A percentile compares a stretch with the other conserved stretches of the same genome.
Conservation (phyloP, 164 flowering plant genomes). For the Liriodendron chinense region DNA sequence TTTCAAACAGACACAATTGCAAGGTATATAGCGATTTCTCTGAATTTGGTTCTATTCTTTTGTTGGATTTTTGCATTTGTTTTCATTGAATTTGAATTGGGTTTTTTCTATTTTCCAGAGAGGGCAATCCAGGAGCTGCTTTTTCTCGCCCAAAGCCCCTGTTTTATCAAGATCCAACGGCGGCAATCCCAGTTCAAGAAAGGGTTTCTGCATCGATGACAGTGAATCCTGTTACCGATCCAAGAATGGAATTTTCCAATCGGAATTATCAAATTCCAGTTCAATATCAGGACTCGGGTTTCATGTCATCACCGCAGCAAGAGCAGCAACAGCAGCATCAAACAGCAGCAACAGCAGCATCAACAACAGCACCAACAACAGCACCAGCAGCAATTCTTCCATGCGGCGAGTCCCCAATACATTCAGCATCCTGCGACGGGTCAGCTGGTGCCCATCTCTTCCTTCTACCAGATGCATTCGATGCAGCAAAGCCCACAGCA, state of each 20-base stretch:
- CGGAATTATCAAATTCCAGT: conserved; percentile 48
- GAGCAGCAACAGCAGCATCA: conserved; percentile 44
- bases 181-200: conserved; percentile 19
- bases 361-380: conserved; percentile 28
- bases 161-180: conserved; percentile 60
- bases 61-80: not conserved
- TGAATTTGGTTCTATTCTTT: not conserved
- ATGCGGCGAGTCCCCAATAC: conserved; percentile 52
- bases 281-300: conserved; percentile 57
- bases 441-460: conserved; percentile 41
- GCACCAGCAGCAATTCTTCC: conserved; percentile 53
- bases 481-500: conserved; percentile 30
- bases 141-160: conserved; percentile 44
- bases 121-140: conserved; percentile 42
- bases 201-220: conserved; percentile 27
- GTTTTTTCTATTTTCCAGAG: conserved; percentile 37
- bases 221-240: conserved; percentile 36
- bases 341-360: conserved; percentile 16
- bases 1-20: conserved; percentile 38
- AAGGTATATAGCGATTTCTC: conserved; percentile 21
- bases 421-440: conserved; percentile 60
- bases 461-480: conserved; percentile 66
- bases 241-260: conserved; percentile 38
- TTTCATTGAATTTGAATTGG: not conserved
- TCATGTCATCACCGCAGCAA: conserved; percentile 31